Evolutionary conservation across 164 flowering plant species (phyloP).

Genomic region (Nymphaea thermarum): DNA sequence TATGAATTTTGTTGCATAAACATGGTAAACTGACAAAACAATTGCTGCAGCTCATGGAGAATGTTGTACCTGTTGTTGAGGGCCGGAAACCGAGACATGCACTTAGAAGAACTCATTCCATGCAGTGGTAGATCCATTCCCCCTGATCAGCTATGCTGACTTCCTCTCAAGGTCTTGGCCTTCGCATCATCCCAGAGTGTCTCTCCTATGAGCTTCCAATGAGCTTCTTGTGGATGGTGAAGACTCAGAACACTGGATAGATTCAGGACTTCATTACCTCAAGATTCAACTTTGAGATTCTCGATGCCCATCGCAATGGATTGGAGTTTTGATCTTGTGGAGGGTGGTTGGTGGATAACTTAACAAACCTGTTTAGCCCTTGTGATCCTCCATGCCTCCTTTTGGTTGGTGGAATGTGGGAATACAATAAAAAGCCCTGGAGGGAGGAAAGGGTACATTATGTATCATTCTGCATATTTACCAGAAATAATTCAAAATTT

Average conservation of each 20-base stretch:
- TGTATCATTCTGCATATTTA: not conserved
- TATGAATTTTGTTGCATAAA: not conserved
- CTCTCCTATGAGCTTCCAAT: not conserved
- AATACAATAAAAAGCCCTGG: not conserved
- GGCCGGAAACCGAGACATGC: conserved; percentile 20
- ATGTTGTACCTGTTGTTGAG: conserved; percentile 34
- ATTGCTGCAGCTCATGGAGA: conserved; percentile 30
- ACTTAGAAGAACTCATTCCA: conserved; percentile 30
- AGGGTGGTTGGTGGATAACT: not conserved
- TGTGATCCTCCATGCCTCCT: not conserved
- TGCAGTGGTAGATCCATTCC: conserved; percentile 25
- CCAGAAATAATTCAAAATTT: not conserved
- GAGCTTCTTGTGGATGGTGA: not conserved
- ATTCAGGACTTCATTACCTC: not conserved
- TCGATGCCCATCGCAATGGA: not conserved
- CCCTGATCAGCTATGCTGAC: not conserved
- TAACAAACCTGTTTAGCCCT: not conserved
- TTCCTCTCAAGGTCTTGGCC: not conserved
- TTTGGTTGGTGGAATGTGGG: not conserved
- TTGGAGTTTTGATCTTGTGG: not conserved
- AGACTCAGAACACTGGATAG: not conserved
- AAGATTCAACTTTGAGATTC: not conserved
- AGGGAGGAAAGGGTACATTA: not conserved
- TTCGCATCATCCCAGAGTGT: not conserved
- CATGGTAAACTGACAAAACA: not conserved